Conservation (phyloP, 176 grass and related monocot species). For the Triticum timopheevii region DNA sequence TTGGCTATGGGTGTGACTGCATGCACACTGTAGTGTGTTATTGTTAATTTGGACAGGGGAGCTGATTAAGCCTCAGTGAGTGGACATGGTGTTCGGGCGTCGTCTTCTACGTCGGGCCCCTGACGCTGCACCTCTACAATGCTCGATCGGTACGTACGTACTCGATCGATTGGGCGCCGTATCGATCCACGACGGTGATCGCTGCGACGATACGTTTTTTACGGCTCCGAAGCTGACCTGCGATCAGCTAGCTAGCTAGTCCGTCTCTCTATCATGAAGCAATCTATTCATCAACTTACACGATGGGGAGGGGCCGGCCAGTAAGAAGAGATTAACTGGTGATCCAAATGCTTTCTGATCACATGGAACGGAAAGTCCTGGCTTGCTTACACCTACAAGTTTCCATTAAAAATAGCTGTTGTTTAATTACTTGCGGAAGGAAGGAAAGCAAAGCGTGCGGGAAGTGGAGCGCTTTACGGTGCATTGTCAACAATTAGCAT, state of each 20-base stretch:
- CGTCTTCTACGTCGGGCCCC: slow-evolving; percentile 39
- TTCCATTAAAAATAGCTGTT: neutral
- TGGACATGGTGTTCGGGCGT: slow-evolving; percentile 38
- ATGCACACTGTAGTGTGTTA: slow-evolving; percentile 6
- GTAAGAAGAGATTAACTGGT: neutral
- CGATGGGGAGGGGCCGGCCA: neutral
- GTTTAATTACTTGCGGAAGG: slow-evolving; percentile 5
- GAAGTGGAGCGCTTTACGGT: neutral
- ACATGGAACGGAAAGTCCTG: slow-evolving; percentile 5
- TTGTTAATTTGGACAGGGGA: slow-evolving; percentile 34
- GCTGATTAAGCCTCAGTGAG: slow-evolving; percentile 13
- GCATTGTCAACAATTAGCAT: slow-evolving; percentile 10
- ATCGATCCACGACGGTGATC: slow-evolving; percentile 27
- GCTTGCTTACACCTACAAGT: neutral
- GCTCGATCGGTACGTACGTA: neutral
- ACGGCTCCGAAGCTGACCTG: slow-evolving; percentile 24
- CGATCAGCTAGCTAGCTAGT: neutral
- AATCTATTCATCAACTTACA: neutral
- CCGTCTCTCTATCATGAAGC: neutral
- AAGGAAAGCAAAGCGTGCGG: slow-evolving; percentile 17
- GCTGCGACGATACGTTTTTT: slow-evolving; percentile 17
- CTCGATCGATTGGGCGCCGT: neutral
- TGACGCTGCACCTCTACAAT: slow-evolving; percentile 8
- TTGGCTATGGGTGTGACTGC: slow-evolving; percentile 11
- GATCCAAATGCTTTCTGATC: slow-evolving; percentile 4